Base-by-base conservation (phyloP, 1,284 basidiomycete genomes). In the Ustilago vetiveriae region DNA sequence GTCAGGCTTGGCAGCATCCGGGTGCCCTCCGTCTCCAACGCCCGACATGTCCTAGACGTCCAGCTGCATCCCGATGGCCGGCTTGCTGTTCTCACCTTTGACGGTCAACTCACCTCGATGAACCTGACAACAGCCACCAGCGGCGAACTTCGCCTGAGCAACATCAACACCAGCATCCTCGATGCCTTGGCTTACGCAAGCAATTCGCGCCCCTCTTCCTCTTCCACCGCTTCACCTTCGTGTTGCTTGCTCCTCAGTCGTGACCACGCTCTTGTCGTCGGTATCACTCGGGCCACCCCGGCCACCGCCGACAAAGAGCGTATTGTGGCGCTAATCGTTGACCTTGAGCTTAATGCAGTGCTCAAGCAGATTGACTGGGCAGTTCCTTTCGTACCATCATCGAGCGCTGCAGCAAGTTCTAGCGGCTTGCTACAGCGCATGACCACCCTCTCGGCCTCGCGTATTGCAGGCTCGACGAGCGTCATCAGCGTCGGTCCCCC, bases 291-390 rank as follows among this genome's bases (percentile, higher is more conserved):
- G 16, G 38, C 48, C 3, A 51, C 53, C 3, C 29, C 40, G n/a
- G 39, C 56, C 14, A 53, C 67, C 3, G 52, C 48, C 13, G 52
- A 48, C 36, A 66, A 71, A 43, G 59, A 71, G 38, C 52, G 58
- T 14, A 39, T 66, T 1, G 62, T 52, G 11, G 56, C 68, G 3
- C 63, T 71, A 17, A 51, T 71, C 10, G 40, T 65, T 4, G 68
- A 71, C 29, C 49, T 71, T 29, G 63, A 65, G 37, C 57, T 71
- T 19, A 60, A 56, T 19, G 68, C 57, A 0, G 57, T 66, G 30
- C 53, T 71, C 30, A 50, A 49, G 19, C 54, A 66, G 54, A 52
- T 66, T 21, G 62, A 65, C 26, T 71, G 62, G 62, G 48, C 63
- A 2, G 56, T 70, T 3, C 67, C 68, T 1, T 58, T 62, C 13